A percentile compares a stretch with the other conserved stretches of the same genome.
Conservation (phyloP, 176 grass and related monocot genomes). For the Cenchrus americanus region DNA sequence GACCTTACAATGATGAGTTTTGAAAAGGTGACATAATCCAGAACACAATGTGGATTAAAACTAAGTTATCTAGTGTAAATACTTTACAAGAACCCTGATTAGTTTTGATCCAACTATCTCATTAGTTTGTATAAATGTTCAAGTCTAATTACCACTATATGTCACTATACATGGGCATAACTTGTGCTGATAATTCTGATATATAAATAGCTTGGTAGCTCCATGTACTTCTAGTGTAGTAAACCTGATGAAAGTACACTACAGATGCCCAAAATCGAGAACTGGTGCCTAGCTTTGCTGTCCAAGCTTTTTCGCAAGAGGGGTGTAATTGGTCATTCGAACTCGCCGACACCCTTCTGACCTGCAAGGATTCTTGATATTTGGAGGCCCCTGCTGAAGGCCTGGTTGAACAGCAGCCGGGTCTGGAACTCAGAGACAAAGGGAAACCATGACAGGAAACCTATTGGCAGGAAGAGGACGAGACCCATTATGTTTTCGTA, state of each 20-base stretch:
- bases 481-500: conserved; percentile 92
- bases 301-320: neutral
- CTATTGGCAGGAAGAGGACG: conserved; percentile 78
- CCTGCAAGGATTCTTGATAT: conserved; percentile 92
- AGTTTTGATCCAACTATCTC: neutral
- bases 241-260: neutral
- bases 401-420: conserved; percentile 91
- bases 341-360: conserved; percentile 48
- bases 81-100: neutral
- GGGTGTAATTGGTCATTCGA: conserved; percentile 18
- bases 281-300: neutral
- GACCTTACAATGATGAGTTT: neutral
- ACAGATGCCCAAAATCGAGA: conserved; percentile 10
- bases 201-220: neutral
- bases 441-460: conserved; percentile 92
- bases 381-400: conserved; percentile 90
- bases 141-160: neutral
- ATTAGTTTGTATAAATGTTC: neutral
- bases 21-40: neutral
- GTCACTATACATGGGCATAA: neutral
- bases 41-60: neutral
- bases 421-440: conserved; percentile 98
- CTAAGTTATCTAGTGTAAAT: neutral
- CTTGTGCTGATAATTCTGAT: neutral
- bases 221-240: neutral